Base-by-base conservation (phyloP, 23 red algal species). In the Gracilaria gracilis region DNA sequence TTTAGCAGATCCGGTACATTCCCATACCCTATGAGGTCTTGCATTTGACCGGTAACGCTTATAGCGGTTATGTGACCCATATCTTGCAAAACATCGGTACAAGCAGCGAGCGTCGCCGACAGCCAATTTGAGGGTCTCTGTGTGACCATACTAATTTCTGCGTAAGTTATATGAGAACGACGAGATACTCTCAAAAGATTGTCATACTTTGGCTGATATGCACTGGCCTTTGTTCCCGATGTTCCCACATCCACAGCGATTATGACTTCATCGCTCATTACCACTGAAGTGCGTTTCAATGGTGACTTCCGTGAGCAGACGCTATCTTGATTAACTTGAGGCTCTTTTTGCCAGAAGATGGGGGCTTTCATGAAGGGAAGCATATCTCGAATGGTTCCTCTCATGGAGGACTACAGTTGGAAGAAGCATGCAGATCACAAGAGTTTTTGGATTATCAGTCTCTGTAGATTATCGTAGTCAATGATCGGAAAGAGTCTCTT, bases 41-140 rank as follows among this genome's bases (percentile, higher is more conserved):
- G 87, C 87, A 90, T 90, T 34, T 90, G 87, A 25, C 87, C 87
- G 66, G 87, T 90, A 0, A 90, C 74, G 28, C 67, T 69, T 38
- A 90, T 80, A 27, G 71, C 87, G 8, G 49, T 40, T 27, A 90
- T 53, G 54, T 61, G 35, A 29, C 57, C 38, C 44, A 51, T 25
- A 50, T 54, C 36, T 64, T 24, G 38, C 20, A 81, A 61, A 61
- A 75, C 87, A 29, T 66, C 57, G 32, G 33, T 25, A 49, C 51
- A 66, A 15, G 57, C 64, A 36, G 50, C 29, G 3, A 81, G 13
- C 21, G 75, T 57, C n/a, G 74, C 87, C 4, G 55, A 51, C 23
- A 61, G 77, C 87, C 87, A 90, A 32, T 90, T 74, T 4, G 57
- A 69, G 7, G 75, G 73, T 19, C 48, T 42, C 28, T 90, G 87